Conservation (phyloP, 2,329 filamentous ascomycete genomes). For the Talaromyces albobiverticillius region DNA sequence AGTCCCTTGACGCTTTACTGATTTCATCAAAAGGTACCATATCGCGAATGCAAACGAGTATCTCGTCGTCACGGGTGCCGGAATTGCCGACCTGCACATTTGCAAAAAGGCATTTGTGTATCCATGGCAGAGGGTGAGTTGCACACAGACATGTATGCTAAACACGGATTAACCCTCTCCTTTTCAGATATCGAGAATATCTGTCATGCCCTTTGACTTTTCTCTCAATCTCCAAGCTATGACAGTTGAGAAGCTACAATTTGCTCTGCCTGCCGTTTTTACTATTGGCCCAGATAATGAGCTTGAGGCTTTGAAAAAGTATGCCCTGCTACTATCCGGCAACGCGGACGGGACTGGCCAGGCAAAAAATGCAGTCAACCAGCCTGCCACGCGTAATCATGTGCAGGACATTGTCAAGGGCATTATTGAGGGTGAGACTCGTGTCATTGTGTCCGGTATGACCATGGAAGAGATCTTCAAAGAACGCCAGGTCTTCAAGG, state of each 20-base stretch:
- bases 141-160: neutral
- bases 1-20: neutral
- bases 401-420: conserved; percentile 84
- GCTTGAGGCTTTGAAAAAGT: conserved; percentile 69
- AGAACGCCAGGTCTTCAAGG: conserved; percentile 73
- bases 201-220: conserved; percentile 64
- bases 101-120: conserved; percentile 72
- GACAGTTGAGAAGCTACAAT: conserved; percentile 85
- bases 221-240: conserved; percentile 80
- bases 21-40: conserved; percentile 55
- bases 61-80: conserved; percentile 80
- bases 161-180: neutral
- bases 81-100: conserved; percentile 71
- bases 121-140: conserved; percentile 62
- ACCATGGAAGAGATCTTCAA: conserved; percentile 92
- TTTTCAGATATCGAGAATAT: conserved; percentile 33
- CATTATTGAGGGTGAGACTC: conserved; percentile 84
- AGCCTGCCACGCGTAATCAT: conserved; percentile 55
- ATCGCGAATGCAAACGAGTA: conserved; percentile 77
- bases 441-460: conserved; percentile 80
- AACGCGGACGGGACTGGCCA: conserved; percentile 47
- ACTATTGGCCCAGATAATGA: conserved; percentile 79
- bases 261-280: conserved; percentile 78
- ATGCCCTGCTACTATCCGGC: conserved; percentile 73
- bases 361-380: conserved; percentile 37